Percentiles rank a stretch among this genome's conserved stretches.
These are phyloP conservation scores for Jaapia argillacea DNA, from an alignment of 768 basidiomycete species.

Conservation along the genomic window DNA sequence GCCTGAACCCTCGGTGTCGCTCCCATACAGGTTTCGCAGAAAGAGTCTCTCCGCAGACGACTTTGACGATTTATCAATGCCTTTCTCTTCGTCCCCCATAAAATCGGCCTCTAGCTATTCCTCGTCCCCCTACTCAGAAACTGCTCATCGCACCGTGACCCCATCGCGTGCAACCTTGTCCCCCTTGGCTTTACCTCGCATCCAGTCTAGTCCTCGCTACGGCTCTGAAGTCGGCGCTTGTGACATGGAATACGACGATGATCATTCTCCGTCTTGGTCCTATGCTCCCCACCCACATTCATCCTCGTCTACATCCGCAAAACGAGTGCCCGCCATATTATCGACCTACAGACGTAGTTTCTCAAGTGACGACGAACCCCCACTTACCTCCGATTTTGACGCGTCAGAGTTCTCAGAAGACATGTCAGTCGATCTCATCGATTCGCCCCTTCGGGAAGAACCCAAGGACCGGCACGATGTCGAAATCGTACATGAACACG, in stretches of 20 bases:
- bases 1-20: no score
- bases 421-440: background rate
- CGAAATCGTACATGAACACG: no score
- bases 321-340: background rate
- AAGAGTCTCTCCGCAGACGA: no score
- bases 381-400: background rate
- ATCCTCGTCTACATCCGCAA: background rate
- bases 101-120: no score
- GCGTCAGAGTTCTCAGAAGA: background rate
- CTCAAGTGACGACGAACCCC: background rate
- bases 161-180: no score
- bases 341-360: background rate
- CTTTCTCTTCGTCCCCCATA: no score
- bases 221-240: background rate
- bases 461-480: slow-evolving; percentile 1
- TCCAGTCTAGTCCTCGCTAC: slow-evolving; percentile 1
- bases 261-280: background rate
- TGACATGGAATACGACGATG: background rate
- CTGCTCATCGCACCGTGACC: no score
- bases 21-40: no score
- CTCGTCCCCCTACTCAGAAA: no score
- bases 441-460: background rate
- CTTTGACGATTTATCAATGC: no score
- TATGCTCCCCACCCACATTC: background rate
- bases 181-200: no score